Percentiles rank a stretch among this genome's conserved stretches.
Evolutionary conservation across 2,329 filamentous ascomycete species (phyloP).

Genomic region (Beauveria rudraprayagi): DNA sequence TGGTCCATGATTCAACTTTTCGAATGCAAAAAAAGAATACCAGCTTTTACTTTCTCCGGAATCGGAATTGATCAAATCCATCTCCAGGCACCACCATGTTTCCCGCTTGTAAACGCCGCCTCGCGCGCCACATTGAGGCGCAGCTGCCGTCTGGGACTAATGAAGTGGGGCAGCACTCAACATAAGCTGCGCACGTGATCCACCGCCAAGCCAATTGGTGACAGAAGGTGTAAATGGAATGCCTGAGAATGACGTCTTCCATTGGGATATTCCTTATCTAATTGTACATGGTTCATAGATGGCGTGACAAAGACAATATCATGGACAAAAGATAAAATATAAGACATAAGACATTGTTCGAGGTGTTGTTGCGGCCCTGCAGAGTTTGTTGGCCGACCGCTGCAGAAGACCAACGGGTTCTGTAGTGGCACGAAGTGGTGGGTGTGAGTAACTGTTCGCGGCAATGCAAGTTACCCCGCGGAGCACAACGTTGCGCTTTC

Average conservation of each 20-base stretch:
- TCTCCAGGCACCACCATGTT: background rate
- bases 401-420: no score
- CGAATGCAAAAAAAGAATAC: background rate
- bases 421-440: no score
- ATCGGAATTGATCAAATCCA: background rate
- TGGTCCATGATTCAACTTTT: background rate
- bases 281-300: no score
- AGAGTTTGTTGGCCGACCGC: no score
- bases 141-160: background rate
- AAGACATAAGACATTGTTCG: no score
- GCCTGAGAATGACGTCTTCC: constrained; percentile 5
- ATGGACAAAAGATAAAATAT: no score
- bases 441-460: no score
- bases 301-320: no score
- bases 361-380: no score
- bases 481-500: no score
- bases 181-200: constrained; percentile 3
- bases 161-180: background rate
- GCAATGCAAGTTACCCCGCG: no score
- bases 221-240: background rate
- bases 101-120: background rate
- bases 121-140: constrained; percentile 1
- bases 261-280: background rate
- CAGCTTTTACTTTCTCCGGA: background rate
- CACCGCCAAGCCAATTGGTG: constrained; percentile 5